These are phyloP conservation scores for Diplodia scrobiculata DNA, from an alignment of 2,329 filamentous ascomycete genomes.

Conservation along the genomic window DNA sequence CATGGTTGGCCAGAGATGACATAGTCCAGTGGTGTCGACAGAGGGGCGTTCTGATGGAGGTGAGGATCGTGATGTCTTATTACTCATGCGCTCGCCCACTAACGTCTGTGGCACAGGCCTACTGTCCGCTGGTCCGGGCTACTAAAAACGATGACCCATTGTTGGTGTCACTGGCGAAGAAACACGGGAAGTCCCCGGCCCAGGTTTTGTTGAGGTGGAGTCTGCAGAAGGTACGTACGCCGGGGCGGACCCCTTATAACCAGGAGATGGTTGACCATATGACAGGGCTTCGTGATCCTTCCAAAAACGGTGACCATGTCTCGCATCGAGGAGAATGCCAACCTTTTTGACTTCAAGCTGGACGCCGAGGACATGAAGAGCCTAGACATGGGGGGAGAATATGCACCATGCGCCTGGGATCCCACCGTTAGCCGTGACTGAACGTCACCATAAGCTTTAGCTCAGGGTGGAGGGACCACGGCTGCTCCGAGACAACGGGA, in stretches of 20 bases:
- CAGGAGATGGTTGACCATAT: background rate
- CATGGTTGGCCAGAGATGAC: constrained; percentile 79
- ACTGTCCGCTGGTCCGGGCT: constrained; percentile 50
- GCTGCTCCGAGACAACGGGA: background rate
- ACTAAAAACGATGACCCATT: constrained; percentile 57
- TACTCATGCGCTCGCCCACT: background rate
- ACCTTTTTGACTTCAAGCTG: constrained; percentile 63
- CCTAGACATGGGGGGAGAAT: constrained; percentile 55
- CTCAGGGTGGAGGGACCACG: background rate
- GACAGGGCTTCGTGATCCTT: constrained; percentile 61
- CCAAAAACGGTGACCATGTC: constrained; percentile 64
- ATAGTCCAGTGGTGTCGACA: constrained; percentile 75
- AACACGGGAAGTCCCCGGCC: constrained; percentile 60
- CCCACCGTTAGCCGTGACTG: constrained; percentile 50
- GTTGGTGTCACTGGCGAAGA: constrained; percentile 55
- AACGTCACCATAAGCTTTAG: background rate
- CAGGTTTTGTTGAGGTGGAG: constrained; percentile 63
- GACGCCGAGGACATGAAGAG: constrained; percentile 60
- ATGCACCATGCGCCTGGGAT: constrained; percentile 63
- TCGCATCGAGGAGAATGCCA: constrained; percentile 62
- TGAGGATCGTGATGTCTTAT: constrained; percentile 23
- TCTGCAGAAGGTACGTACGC: constrained; percentile 53
- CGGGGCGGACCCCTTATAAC: background rate
- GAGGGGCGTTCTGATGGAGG: constrained; percentile 51
- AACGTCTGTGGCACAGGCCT: constrained; percentile 40